Conservation (phyloP, 768 basidiomycete genomes). For the Auriscalpium microsporum region DNA sequence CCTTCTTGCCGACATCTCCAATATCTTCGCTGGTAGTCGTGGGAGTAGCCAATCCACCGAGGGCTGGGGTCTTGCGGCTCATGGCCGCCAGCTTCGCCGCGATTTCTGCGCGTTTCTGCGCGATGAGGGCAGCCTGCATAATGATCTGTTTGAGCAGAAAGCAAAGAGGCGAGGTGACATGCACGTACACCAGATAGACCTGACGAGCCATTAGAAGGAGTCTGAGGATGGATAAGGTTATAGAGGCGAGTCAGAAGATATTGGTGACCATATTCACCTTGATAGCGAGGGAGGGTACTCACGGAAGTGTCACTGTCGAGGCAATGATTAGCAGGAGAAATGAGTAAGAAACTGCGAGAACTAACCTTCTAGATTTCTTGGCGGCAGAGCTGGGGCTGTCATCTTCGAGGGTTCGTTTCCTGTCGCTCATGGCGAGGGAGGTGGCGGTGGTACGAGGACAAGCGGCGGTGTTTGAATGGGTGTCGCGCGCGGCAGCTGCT, state of each 20-base stretch:
- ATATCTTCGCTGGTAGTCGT: conserved; percentile 25
- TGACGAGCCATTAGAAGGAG: conserved; percentile 36
- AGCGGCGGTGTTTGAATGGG: not conserved
- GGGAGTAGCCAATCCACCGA: conserved; percentile 19
- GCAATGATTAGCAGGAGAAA: conserved; percentile 14
- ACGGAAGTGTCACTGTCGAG: conserved; percentile 52
- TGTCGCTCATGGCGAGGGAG: conserved; percentile 9
- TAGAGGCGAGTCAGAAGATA: conserved; percentile 58
- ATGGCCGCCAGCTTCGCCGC: conserved; percentile 71
- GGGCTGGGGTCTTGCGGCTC: conserved; percentile 20
- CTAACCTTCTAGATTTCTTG: conserved; percentile 47
- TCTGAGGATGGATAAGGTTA: conserved; percentile 55
- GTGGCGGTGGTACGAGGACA: not conserved
- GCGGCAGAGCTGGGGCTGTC: conserved; percentile 3
- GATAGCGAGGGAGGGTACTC: conserved; percentile 40
- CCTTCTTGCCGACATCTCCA: conserved; percentile 60
- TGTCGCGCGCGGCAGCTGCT: not conserved
- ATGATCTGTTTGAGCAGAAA: not conserved
- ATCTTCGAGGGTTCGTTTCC: conserved; percentile 11
- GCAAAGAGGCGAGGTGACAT: not conserved
- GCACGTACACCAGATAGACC: not conserved
- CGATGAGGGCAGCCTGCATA: conserved; percentile 53
- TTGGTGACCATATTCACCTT: conserved; percentile 68
- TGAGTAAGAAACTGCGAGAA: not conserved
- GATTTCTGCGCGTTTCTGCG: conserved; percentile 78